Conservation (phyloP, 306 rosid genomes). For the barrel medic (Medicago truncatula) region DNA sequence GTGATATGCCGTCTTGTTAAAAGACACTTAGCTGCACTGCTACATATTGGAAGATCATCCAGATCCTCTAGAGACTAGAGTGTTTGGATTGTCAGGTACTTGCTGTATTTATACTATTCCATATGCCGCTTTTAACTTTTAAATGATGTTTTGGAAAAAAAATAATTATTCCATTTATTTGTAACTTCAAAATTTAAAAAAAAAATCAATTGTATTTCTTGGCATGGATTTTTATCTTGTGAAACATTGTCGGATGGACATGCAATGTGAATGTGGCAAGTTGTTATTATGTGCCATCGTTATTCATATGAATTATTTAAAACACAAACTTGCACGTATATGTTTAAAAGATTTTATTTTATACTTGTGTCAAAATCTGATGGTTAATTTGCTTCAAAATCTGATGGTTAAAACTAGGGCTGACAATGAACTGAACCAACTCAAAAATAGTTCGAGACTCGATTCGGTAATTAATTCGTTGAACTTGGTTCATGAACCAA, state of each 20-base stretch:
- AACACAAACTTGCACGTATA: neutral
- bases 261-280: constrained; percentile 8
- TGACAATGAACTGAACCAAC: too few relatives aligned
- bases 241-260: constrained; percentile 23
- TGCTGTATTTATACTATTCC: neutral
- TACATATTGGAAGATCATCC: neutral
- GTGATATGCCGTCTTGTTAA: neutral
- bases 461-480: too few relatives aligned
- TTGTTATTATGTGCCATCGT: neutral
- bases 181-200: neutral
- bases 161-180: neutral
- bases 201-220: neutral
- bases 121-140: neutral
- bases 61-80: neutral
- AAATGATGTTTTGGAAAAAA: neutral
- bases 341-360: neutral
- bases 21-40: neutral
- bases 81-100: neutral
- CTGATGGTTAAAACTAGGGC: too few relatives aligned
- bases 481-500: too few relatives aligned
- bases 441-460: too few relatives aligned
- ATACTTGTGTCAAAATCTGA: constrained; percentile 25
- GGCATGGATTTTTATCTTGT: constrained; percentile 40
- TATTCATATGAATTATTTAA: neutral
- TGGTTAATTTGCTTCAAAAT: constrained; percentile 45